phyloP scores from a whole-genome alignment of 2,329 filamentous ascomycete species.

The Fusarium praegraminearum region DNA sequence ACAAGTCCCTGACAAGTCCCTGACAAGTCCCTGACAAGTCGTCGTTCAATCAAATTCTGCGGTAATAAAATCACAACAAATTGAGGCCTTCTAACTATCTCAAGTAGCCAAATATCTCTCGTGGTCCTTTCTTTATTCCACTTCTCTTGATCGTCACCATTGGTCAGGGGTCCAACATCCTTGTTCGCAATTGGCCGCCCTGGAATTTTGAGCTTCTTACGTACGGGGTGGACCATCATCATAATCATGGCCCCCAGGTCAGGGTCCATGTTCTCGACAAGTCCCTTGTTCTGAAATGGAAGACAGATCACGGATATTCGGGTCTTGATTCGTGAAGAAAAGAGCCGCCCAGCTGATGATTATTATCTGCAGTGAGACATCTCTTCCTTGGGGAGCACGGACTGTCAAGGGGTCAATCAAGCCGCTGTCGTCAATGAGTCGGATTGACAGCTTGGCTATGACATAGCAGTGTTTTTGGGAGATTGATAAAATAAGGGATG shows the following conservation, averaged over 20 bases:
- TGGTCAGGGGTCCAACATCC: conserved; percentile 31
- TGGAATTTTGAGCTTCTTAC: conserved; percentile 28
- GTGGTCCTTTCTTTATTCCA: neutral
- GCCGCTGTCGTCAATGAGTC: conserved; percentile 22
- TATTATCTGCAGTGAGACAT: neutral
- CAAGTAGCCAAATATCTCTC: conserved; percentile 11
- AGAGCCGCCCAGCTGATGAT: conserved; percentile 1
- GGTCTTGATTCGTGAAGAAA: neutral
- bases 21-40: conserved; percentile 4
- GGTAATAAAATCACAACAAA: conserved; percentile 1
- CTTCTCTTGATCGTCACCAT: conserved; percentile 23
- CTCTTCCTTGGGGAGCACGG: conserved; percentile 1
- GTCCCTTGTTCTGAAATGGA: conserved; percentile 5
- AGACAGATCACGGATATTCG: conserved; percentile 9
- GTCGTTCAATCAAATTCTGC: conserved; percentile 2
- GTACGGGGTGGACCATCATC: conserved; percentile 1
- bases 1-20: conserved; percentile 1
- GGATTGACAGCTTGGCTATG: conserved; percentile 14
- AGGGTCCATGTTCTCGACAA: neutral
- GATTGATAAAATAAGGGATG: conserved; percentile 3
- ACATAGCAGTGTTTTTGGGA: neutral
- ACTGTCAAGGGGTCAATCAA: conserved; percentile 4
- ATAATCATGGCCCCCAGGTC: neutral
- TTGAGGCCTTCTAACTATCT: conserved; percentile 30
- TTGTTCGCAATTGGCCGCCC: conserved; percentile 43